Conservation (phyloP, 495 filamentous ascomycete species). For the Penicillium salamii region DNA sequence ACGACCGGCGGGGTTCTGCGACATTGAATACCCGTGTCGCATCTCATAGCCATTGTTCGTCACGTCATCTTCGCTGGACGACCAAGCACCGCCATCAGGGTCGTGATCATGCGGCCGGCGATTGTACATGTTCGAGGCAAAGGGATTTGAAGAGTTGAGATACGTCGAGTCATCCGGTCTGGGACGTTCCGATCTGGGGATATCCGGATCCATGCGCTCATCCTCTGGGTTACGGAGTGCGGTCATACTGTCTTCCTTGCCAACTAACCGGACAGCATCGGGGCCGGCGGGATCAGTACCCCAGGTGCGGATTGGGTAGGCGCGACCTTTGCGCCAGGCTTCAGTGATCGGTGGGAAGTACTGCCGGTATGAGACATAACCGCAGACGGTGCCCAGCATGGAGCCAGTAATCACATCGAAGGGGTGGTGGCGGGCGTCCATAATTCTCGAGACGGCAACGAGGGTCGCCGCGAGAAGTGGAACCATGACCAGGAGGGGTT, state of each 20-base stretch:
- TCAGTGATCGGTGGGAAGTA: constrained; percentile 57
- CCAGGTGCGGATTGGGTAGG: constrained; percentile 61
- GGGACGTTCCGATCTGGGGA: constrained; percentile 7
- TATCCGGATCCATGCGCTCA: constrained; percentile 24
- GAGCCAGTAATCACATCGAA: constrained; percentile 85
- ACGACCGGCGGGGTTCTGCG: constrained; percentile 23
- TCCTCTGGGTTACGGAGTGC: constrained; percentile 34
- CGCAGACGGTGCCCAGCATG: constrained; percentile 56
- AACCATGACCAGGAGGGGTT: constrained; percentile 64
- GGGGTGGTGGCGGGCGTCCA: constrained; percentile 84
- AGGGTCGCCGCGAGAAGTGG: constrained; percentile 54
- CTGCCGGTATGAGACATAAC: constrained; percentile 50
- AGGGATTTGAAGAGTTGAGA: constrained; percentile 19
- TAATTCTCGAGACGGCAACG: constrained; percentile 55
- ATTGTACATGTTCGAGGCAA: constrained; percentile 23
- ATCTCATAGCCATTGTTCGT: constrained; percentile 38
- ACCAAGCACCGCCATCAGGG: constrained; percentile 35
- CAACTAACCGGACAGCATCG: constrained; percentile 4
- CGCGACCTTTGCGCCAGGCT: constrained; percentile 58
- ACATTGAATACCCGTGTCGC: constrained; percentile 33
- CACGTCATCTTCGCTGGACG: constrained; percentile 43
- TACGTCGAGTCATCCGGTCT: constrained; percentile 3
- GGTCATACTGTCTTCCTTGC: constrained; percentile 23
- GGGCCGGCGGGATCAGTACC: constrained; percentile 40
- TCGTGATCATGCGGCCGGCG: constrained; percentile 30